A percentile compares a stretch with the other conserved stretches of the same genome.
Conservation (phyloP, 768 basidiomycete genomes). For the Lentinula sp. region DNA sequence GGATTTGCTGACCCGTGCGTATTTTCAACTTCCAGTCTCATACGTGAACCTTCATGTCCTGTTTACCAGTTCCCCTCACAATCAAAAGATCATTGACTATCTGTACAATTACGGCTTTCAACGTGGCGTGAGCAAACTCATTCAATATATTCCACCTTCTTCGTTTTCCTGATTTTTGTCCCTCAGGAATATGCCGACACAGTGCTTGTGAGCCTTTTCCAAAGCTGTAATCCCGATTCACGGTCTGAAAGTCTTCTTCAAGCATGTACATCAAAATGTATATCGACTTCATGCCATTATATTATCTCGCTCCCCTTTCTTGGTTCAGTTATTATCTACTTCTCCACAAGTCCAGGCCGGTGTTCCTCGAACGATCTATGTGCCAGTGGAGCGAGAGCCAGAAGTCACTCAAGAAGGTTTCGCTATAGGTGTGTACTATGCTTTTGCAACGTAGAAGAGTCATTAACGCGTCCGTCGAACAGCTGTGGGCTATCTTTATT, state of each 20-base stretch:
- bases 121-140: conserved; percentile 57
- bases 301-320: conserved; percentile 80
- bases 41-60: conserved; percentile 18
- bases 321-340: conserved; percentile 84
- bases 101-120: conserved; percentile 78
- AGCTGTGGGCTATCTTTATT: conserved; percentile 82
- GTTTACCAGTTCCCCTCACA: conserved; percentile 49
- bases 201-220: conserved; percentile 49
- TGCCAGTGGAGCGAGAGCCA: conserved; percentile 72
- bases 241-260: conserved; percentile 4
- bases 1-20: conserved; percentile 2
- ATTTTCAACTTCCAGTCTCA: neutral
- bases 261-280: conserved; percentile 72
- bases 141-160: neutral
- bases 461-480: conserved; percentile 13
- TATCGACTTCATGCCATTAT: conserved; percentile 83
- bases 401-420: conserved; percentile 85
- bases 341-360: conserved; percentile 60
- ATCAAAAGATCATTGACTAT: conserved; percentile 74
- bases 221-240: neutral
- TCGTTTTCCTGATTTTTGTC: neutral
- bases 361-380: conserved; percentile 64
- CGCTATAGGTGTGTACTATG: conserved; percentile 52
- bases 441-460: conserved; percentile 7
- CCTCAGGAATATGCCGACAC: conserved; percentile 78